Evolutionary conservation across 192 early-diverging fungal genomes (phyloP).

Genomic region (Coemansia sp.): DNA sequence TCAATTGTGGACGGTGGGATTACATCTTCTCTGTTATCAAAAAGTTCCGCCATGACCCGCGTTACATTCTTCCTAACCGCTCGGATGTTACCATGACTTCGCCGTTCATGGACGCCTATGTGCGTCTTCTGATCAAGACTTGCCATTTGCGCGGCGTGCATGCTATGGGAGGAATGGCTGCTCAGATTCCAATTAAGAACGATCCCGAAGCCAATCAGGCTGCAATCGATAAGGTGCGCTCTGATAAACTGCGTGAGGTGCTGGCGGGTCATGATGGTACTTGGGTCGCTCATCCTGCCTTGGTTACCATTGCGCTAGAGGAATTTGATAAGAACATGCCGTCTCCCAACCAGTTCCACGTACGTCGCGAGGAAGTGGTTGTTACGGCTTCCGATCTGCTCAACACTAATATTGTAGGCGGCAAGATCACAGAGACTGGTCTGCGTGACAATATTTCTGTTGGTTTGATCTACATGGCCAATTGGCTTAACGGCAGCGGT

Average conservation of each 20-base stretch:
- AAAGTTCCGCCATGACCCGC: conserved; percentile 87
- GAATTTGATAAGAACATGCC: conserved; percentile 96
- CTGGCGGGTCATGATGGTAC: conserved; percentile 93
- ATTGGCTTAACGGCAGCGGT: conserved; percentile 91
- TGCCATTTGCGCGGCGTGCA: conserved; percentile 98
- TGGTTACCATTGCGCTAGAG: conserved; percentile 84
- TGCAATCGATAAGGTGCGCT: conserved; percentile 89
- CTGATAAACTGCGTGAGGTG: conserved; percentile 95
- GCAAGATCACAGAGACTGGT: conserved; percentile 84
- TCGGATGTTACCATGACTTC: conserved; percentile 89
- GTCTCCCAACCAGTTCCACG: conserved; percentile 91
- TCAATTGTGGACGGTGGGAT: conserved; percentile 99
- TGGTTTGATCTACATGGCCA: conserved; percentile 90
- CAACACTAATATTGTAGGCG: conserved; percentile 68
- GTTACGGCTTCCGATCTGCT: conserved; percentile 83
- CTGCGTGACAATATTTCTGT: conserved; percentile 92
- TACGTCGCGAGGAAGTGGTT: conserved; percentile 87
- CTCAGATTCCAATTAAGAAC: conserved; percentile 98
- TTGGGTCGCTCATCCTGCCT: conserved; percentile 96
- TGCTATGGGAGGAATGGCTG: conserved; percentile 99
- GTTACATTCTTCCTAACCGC: conserved; percentile 88
- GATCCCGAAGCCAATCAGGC: conserved; percentile 84
- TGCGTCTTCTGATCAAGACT: conserved; percentile 94
- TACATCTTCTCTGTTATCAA: conserved; percentile 99
- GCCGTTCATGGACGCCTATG: conserved; percentile 98